Conservation (phyloP, 2,329 filamentous ascomycete species). For the Pseudogymnoascus sp. region DNA sequence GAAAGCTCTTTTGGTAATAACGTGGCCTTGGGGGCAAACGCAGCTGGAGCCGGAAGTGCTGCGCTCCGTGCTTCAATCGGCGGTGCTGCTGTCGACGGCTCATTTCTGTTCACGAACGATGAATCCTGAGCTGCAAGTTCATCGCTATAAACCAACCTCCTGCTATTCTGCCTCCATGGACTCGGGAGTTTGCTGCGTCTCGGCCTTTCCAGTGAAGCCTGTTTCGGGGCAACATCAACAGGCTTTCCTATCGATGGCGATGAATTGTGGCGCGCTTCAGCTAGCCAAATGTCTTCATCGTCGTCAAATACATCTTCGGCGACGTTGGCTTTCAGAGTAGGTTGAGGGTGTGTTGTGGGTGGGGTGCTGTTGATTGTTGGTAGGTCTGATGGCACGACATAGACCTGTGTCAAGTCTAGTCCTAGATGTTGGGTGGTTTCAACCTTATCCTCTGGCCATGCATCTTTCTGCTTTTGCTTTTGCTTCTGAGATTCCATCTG, state of each 20-base stretch:
- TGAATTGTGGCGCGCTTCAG: slow-evolving; percentile 29
- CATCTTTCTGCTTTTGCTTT: background rate
- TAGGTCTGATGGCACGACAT: background rate
- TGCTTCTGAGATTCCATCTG: background rate
- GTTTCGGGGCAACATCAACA: slow-evolving; percentile 12
- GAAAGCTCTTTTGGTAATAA: background rate
- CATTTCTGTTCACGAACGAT: slow-evolving; percentile 11
- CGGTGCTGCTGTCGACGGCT: slow-evolving; percentile 5
- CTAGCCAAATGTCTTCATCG: slow-evolving; percentile 25
- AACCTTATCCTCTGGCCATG: background rate
- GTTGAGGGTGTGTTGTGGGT: background rate
- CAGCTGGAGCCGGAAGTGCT: background rate
- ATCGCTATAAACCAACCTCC: slow-evolving; percentile 25
- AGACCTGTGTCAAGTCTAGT: background rate
- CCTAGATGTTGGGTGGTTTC: background rate
- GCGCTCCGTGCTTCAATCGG: background rate
- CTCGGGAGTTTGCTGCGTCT: slow-evolving; percentile 27
- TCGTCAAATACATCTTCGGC: slow-evolving; percentile 18
- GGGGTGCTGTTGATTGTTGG: background rate
- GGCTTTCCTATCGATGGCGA: slow-evolving; percentile 18
- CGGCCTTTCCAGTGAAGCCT: slow-evolving; percentile 19
- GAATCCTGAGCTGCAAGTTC: slow-evolving; percentile 21
- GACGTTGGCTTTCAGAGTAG: background rate
- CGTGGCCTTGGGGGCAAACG: background rate
- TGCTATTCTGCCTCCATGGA: slow-evolving; percentile 27